Evolutionary conservation across 352 stramenopile species (phyloP).

Genomic region (Pythium periplocum): DNA sequence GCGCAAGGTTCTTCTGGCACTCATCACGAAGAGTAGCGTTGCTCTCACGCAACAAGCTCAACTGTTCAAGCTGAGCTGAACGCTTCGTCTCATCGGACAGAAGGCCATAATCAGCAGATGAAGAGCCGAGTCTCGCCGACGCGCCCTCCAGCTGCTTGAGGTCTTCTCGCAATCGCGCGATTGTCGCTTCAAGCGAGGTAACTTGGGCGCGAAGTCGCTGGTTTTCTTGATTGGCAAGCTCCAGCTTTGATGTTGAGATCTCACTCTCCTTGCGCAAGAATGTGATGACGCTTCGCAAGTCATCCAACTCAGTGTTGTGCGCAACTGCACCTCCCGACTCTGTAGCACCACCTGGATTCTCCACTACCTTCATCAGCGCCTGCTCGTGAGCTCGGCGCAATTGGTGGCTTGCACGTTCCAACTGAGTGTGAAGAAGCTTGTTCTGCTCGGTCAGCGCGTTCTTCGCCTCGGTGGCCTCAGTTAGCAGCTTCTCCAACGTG

Average conservation of each 20-base stretch:
- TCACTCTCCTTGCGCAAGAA: slow-evolving; percentile 68
- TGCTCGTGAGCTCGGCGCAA: slow-evolving; percentile 56
- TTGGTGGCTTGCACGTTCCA: slow-evolving; percentile 52
- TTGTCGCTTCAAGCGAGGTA: slow-evolving; percentile 48
- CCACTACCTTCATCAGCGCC: slow-evolving; percentile 29
- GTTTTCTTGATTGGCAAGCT: slow-evolving; percentile 63
- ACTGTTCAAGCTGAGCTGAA: slow-evolving; percentile 58
- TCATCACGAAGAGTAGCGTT: slow-evolving; percentile 77
- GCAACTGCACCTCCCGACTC: slow-evolving; percentile 6
- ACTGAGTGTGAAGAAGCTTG: slow-evolving; percentile 63
- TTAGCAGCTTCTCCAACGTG: slow-evolving; percentile 46
- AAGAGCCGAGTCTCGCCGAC: neutral
- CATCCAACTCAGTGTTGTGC: slow-evolving; percentile 50
- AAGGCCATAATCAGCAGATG: neutral
- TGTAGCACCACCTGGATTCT: neutral
- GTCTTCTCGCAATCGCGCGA: slow-evolving; percentile 52
- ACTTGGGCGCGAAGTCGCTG: slow-evolving; percentile 51
- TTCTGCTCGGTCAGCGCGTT: slow-evolving; percentile 58
- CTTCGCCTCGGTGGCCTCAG: slow-evolving; percentile 45
- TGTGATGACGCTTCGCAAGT: slow-evolving; percentile 64
- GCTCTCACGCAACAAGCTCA: slow-evolving; percentile 73
- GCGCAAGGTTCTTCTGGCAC: slow-evolving; percentile 48
- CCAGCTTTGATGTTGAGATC: slow-evolving; percentile 61
- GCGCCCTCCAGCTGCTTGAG: slow-evolving; percentile 36
- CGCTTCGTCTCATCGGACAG: slow-evolving; percentile 37